A percentile compares a stretch with the other conserved stretches of the same genome.
Evolutionary conservation across 2,329 filamentous ascomycete genomes (phyloP).

Genomic region (Xylariales sp.): DNA sequence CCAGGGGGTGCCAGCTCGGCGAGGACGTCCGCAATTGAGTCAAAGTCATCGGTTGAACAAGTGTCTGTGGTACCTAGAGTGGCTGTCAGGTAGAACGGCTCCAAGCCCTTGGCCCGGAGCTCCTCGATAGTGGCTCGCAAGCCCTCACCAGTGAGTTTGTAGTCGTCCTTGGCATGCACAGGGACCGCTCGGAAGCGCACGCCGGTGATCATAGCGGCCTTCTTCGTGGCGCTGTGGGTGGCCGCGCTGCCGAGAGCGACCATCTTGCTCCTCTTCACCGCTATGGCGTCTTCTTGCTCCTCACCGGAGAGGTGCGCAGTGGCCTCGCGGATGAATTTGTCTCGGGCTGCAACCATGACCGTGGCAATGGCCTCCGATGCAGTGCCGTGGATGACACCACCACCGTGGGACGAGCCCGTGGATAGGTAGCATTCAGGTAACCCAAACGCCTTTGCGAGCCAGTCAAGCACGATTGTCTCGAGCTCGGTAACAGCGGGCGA

Average conservation of each 20-base stretch:
- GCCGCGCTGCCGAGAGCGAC: conserved; percentile 78
- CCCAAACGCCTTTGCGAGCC: conserved; percentile 72
- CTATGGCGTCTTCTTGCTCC: conserved; percentile 64
- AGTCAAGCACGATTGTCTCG: conserved; percentile 89
- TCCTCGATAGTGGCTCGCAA: conserved; percentile 60
- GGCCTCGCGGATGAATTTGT: conserved; percentile 65
- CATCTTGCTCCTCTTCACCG: conserved; percentile 62
- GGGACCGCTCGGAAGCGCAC: conserved; percentile 73
- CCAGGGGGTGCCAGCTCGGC: conserved; percentile 21
- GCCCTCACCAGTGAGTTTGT: conserved; percentile 63
- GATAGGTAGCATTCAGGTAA: conserved; percentile 73
- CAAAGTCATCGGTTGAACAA: conserved; percentile 81
- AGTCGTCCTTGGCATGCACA: conserved; percentile 57
- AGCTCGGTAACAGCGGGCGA: conserved; percentile 88
- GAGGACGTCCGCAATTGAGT: conserved; percentile 54
- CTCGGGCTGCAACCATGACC: conserved; percentile 80
- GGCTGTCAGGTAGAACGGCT: conserved; percentile 82
- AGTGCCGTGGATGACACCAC: conserved; percentile 91
- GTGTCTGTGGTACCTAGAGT: conserved; percentile 85
- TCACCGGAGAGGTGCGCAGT: conserved; percentile 44
- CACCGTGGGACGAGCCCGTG: conserved; percentile 64
- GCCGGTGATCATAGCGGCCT: conserved; percentile 81
- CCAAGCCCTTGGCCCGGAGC: conserved; percentile 63
- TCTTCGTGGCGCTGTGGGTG: conserved; percentile 79
- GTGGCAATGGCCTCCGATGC: conserved; percentile 86